phyloP scores from a whole-genome alignment of 495 filamentous ascomycete species.

The Penicillium daleae region DNA sequence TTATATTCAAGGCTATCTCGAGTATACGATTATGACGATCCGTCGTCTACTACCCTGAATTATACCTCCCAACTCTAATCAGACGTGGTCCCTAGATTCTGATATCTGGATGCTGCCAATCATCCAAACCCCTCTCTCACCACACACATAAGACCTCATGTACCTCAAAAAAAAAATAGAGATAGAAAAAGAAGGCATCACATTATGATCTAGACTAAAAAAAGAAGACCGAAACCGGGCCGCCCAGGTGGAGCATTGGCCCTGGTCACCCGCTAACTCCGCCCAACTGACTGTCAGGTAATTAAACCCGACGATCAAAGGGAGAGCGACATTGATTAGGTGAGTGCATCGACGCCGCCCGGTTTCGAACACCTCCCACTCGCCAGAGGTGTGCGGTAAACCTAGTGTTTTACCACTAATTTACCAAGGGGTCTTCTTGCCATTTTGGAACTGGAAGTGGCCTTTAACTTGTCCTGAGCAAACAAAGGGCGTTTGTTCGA shows the following conservation, averaged over 20 bases:
- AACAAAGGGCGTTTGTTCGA: background rate
- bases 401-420: background rate
- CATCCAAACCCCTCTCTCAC: background rate
- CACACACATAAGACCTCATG: background rate
- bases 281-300: background rate
- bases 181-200: background rate
- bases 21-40: no score
- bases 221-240: background rate
- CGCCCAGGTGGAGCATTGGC: background rate
- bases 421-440: background rate
- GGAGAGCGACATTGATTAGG: background rate
- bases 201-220: background rate
- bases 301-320: background rate
- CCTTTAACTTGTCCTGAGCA: background rate
- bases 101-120: background rate
- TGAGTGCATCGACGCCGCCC: background rate
- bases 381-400: background rate
- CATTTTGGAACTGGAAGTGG: background rate
- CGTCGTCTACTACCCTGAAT: no score
- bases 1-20: no score
- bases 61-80: conserved; percentile 1
- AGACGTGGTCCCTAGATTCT: background rate
- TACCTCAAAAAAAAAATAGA: background rate
- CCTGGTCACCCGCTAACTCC: background rate
- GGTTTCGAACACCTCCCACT: background rate